A percentile compares a stretch with the other conserved stretches of the same genome.
Conservation (phyloP, 2,329 filamentous ascomycete species). For the Fusarium circinatum region DNA sequence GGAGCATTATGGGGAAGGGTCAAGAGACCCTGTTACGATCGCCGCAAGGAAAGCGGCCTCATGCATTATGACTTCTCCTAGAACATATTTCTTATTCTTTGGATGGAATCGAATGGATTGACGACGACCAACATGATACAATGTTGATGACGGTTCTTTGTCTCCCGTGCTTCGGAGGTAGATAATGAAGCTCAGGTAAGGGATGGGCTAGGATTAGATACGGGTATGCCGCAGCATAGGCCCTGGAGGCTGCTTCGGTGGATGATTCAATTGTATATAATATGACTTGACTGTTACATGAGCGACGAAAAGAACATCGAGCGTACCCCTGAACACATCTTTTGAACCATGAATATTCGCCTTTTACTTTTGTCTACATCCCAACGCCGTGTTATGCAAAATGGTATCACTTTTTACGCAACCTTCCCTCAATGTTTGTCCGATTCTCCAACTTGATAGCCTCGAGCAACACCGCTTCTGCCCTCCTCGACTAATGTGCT, state of each 20-base stretch:
- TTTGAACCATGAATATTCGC: neutral
- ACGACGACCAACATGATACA: constrained; percentile 26
- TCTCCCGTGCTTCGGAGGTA: neutral
- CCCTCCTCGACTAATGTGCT: constrained; percentile 84
- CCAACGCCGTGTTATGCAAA: constrained; percentile 24
- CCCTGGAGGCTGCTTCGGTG: constrained; percentile 30
- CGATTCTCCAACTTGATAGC: constrained; percentile 79
- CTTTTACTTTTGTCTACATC: constrained; percentile 18
- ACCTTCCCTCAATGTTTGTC: constrained; percentile 41
- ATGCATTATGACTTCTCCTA: constrained; percentile 30
- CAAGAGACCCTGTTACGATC: constrained; percentile 6
- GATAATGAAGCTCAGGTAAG: neutral
- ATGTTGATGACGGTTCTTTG: constrained; percentile 29
- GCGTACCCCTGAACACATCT: neutral
- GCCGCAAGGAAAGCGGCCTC: constrained; percentile 18
- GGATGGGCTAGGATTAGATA: neutral
- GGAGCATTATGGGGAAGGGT: neutral
- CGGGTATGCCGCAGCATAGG: constrained; percentile 10
- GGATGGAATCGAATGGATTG: constrained; percentile 13
- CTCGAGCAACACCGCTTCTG: constrained; percentile 85
- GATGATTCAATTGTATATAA: constrained; percentile 30
- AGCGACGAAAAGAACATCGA: constrained; percentile 6
- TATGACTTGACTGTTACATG: constrained; percentile 9
- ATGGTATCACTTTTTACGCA: constrained; percentile 22
- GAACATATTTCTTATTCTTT: constrained; percentile 13